Evolutionary conservation across 139 green algal species (phyloP).

Genomic region (Edaphochlamys debaryana): DNA sequence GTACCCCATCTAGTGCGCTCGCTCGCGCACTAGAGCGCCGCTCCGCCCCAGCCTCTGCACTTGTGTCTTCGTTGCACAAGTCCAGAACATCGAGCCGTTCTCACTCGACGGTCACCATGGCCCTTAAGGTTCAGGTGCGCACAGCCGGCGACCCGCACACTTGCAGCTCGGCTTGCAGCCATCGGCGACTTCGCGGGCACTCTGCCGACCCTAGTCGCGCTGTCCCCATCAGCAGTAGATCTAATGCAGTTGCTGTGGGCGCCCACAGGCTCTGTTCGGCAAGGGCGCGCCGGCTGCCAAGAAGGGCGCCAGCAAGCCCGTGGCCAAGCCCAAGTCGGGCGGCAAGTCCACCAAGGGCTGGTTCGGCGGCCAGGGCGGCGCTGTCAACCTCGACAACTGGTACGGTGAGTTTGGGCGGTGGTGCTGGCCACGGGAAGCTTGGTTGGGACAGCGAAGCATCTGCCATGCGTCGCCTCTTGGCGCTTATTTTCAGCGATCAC

Average conservation of each 20-base stretch:
- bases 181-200: not conserved
- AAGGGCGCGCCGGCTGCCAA: slow-evolving; percentile 44
- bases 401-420: slow-evolving; percentile 71
- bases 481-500: not conserved
- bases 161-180: too few relatives aligned
- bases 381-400: slow-evolving; percentile 84
- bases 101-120: too few relatives aligned
- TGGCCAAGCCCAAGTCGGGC: slow-evolving; percentile 11
- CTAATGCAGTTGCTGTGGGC: too few relatives aligned
- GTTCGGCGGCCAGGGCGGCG: slow-evolving; percentile 38
- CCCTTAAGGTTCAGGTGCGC: too few relatives aligned
- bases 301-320: slow-evolving; percentile 45
- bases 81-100: too few relatives aligned
- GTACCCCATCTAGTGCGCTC: too few relatives aligned
- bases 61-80: too few relatives aligned
- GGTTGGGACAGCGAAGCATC: not conserved
- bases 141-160: too few relatives aligned
- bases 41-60: too few relatives aligned
- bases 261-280: slow-evolving; percentile 77
- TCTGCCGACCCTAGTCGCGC: not conserved
- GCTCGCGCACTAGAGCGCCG: too few relatives aligned
- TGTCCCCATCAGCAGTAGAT: slow-evolving; percentile 32
- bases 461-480: too few relatives aligned
- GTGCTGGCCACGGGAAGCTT: not conserved
- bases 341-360: slow-evolving; percentile 30